Base-by-base conservation (phyloP, 495 filamentous ascomycete species). In the Glutinoglossum americanum region DNA sequence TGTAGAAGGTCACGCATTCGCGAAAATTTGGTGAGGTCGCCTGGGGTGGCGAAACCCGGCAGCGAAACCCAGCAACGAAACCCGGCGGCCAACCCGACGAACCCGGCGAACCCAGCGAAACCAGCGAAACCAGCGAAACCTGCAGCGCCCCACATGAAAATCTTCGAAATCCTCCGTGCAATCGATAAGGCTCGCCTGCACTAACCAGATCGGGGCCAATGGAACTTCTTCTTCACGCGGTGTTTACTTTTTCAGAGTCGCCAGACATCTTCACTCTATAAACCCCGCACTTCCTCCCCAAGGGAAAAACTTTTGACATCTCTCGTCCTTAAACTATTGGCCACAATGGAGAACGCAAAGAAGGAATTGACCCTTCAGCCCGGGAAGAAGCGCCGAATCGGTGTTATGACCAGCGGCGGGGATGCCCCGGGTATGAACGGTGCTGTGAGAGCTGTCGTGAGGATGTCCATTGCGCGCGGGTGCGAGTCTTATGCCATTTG, bases 351-450 rank as follows among this genome's bases (percentile, higher is more conserved):
- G 57, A 6, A 57, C 21, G 17, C 41, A 28, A 15, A 17, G 7
- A 51, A n/a, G 25, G 21, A 21, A 8, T 4, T 33, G n/a, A 3
- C 35, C 19, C 15, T 27, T 30, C 13, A 41, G 25, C 28, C 26
- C 15, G 59, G 57, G 1, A 60, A 67, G 61, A 82, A 80, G 66
- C 88, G 90, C 72, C 80, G 83, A 62, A 93, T 99, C 65, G 93
- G 80, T 53, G 83, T 97, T 60, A 86, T 99, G 83, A 99, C 93
- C 60, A 92, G 85, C 60, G 93, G 93, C 61, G 93, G 93, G 63
- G 93, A 99, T 74, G 87, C 90, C 41, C 92, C 93, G 4, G 93
- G 93, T 63, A 99, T 99, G 93, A 97, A 94, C 68, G 88, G 84
- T 48, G 87, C 85, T 25, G 89, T 96, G 10, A 78, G 93, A 48